These are phyloP conservation scores for Mallotus nudiflorus DNA, from an alignment of 345 rosid genomes.

Conservation along the genomic window DNA sequence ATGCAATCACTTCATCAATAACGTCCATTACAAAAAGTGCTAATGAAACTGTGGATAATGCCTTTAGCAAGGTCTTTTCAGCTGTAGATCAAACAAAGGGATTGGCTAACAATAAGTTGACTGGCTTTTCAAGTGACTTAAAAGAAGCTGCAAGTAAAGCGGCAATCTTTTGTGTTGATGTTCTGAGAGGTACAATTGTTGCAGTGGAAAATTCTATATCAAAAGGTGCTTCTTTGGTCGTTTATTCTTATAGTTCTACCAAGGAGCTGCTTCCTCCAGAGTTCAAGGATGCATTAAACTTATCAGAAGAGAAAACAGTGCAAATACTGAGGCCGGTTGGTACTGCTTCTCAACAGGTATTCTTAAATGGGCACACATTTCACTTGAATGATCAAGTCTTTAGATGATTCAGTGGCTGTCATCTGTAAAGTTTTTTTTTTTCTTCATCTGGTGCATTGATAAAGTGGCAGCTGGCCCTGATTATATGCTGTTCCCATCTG, in stretches of 20 bases:
- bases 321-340: constrained; percentile 60
- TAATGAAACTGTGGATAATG: constrained; percentile 57
- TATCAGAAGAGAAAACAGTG: constrained; percentile 66
- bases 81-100: constrained; percentile 57
- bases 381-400: constrained; percentile 5
- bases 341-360: constrained; percentile 68
- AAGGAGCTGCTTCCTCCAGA: constrained; percentile 78
- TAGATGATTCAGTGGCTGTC: neutral
- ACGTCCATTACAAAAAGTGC: constrained; percentile 56
- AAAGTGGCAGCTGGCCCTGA: neutral
- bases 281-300: constrained; percentile 49
- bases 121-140: constrained; percentile 50
- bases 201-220: constrained; percentile 58
- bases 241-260: constrained; percentile 63
- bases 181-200: constrained; percentile 61
- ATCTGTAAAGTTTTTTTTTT: neutral
- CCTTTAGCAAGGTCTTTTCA: constrained; percentile 45
- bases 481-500: neutral
- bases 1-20: constrained; percentile 52
- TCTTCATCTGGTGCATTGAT: constrained; percentile 13
- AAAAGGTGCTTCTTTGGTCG: constrained; percentile 66
- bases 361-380: constrained; percentile 23
- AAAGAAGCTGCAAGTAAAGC: constrained; percentile 61
- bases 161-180: constrained; percentile 50
- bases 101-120: constrained; percentile 46